Base-by-base conservation (phyloP, 164 flowering plant species). In the Umbilicus rupestris region DNA sequence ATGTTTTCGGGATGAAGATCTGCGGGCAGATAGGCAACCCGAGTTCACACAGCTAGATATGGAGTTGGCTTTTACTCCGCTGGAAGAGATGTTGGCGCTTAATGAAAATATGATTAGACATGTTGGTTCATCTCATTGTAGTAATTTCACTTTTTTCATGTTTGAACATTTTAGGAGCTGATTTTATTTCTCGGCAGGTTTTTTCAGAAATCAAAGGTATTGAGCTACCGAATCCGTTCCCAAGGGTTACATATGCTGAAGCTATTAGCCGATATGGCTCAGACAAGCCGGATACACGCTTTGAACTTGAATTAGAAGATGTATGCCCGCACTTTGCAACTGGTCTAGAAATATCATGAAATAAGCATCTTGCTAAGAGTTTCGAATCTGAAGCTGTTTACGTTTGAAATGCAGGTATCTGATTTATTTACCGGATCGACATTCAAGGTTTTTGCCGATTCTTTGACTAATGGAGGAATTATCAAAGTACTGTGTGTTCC, bases 1-100 rank as follows among this genome's bases (percentile, higher is more conserved):
- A 75, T 93, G 98, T 74, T 93, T 93, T 62, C 85, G 97, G 44
- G 97, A 93, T 84, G 98, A 93, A 79, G 98, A 90, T 79, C 77
- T 90, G 47, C 83, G 98, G 71, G 94, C 96, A 16, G 96, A 93
- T 80, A 83, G 97, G 66, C 98, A 93, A 64, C 98, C 96, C 35
- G 98, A 93, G 75, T 93, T 93, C 82, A 90, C 98, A 16, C 98
- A 93, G 67, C 86, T 93, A 24, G 97, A 93, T 83, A 86, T 93
- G 89, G 98, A 90, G 74, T 50, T 93, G 79, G 90, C 98, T 66
- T 93, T 93, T 73, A 84, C 80, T 71, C 89, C 98, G 58, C 52
- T 90, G 72, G 96, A 90, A 74, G 94, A 89, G 57, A 90, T 90
- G 92, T 73, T 93, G 74, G 80, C 35, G 73, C 92, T 93, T 50